Percentiles rank a stretch among this genome's conserved stretches.
phyloP scores from a whole-genome alignment of 139 green algal species.

The Chlorella sp. region DNA sequence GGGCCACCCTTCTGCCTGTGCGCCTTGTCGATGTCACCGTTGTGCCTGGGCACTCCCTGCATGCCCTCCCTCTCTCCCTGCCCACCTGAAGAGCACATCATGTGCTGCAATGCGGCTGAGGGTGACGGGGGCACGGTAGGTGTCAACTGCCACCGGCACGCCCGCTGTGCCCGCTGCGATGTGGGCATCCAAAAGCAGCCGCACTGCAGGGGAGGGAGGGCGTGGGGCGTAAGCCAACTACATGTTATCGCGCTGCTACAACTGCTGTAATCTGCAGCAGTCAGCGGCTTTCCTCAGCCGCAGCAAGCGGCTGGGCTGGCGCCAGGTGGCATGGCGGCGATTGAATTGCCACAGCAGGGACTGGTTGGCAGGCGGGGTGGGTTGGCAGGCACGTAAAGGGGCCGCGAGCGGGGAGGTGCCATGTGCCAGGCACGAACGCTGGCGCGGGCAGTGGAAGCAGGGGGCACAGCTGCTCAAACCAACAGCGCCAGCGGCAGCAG shows the following conservation, averaged over 20 bases:
- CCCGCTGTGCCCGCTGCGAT: conserved; percentile 32
- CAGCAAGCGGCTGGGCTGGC: no score
- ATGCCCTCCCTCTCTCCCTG: not conserved
- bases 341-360: not conserved
- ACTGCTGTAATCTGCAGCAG: no score
- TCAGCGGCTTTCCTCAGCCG: no score
- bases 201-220: conserved; percentile 2
- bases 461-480: not conserved
- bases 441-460: no score
- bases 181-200: conserved; percentile 55
- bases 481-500: not conserved
- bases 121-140: conserved; percentile 40
- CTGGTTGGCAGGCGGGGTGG: not conserved
- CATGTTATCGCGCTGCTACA: no score
- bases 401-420: no score
- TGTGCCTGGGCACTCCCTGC: no score
- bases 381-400: not conserved
- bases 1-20: not conserved
- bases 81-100: conserved; percentile 49
- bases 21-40: no score
- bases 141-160: conserved; percentile 49
- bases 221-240: not conserved
- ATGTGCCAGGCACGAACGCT: no score
- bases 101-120: conserved; percentile 25
- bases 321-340: no score